A percentile compares a stretch with the other conserved stretches of the same genome.
Conservation (phyloP, 1,284 basidiomycete genomes). For the Schizophyllum amplum region DNA sequence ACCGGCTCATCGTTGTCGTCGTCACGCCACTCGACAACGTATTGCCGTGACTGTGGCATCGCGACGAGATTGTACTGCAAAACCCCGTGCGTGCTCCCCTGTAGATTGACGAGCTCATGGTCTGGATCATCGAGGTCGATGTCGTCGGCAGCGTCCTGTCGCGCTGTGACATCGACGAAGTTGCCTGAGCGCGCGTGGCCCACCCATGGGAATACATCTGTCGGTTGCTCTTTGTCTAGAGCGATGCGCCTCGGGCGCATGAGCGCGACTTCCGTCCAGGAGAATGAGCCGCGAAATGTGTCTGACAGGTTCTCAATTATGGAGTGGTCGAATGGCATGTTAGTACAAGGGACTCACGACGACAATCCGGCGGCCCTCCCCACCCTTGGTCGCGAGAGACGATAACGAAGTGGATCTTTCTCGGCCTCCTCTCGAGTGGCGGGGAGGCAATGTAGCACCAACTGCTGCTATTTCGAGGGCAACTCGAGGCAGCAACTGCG, state of each 20-base stretch:
- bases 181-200: neutral
- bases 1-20: neutral
- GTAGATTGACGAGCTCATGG: neutral
- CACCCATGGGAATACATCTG: neutral
- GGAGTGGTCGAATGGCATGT: neutral
- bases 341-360: neutral
- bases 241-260: neutral
- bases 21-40: neutral
- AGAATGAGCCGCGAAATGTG: neutral
- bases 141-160: neutral
- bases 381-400: neutral
- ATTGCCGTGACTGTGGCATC: neutral
- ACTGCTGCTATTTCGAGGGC: neutral
- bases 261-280: neutral
- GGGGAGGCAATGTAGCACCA: neutral
- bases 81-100: neutral
- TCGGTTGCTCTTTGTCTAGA: neutral
- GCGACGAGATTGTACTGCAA: neutral
- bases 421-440: neutral
- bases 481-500: neutral
- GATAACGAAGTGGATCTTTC: neutral
- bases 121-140: neutral
- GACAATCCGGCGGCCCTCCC: neutral
- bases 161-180: neutral
- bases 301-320: neutral